Conservation (phyloP, 129 eudicot species). For the Sambucus nigra region DNA sequence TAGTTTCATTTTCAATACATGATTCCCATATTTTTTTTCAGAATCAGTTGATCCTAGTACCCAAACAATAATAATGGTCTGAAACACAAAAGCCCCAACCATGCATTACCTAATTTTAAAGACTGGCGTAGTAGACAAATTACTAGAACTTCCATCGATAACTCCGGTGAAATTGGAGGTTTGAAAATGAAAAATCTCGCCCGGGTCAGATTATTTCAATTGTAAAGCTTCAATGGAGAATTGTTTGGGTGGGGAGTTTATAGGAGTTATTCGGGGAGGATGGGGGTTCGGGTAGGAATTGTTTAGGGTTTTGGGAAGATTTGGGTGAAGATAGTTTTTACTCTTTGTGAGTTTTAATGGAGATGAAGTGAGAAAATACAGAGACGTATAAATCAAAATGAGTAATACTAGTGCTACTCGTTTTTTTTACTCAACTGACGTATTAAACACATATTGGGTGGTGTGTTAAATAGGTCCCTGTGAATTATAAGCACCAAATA, state of each 20-base stretch:
- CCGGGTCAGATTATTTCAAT: conserved; percentile 4
- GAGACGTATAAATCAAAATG: no score
- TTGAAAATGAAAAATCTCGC: background rate
- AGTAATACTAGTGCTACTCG: no score
- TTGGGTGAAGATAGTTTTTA: conserved; percentile 64
- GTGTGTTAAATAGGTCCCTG: no score
- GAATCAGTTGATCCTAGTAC: conserved; percentile 29
- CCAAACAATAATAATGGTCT: conserved; percentile 45
- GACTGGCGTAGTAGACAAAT: conserved; percentile 21
- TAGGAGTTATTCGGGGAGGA: conserved; percentile 12
- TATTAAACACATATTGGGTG: no score
- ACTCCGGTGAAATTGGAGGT: conserved; percentile 8
- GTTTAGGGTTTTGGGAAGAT: conserved; percentile 56
- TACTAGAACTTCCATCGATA: conserved; percentile 19
- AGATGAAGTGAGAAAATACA: no score
- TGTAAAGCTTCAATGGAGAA: conserved; percentile 4
- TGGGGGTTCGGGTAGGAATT: conserved; percentile 42
- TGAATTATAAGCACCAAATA: no score
- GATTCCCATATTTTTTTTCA: conserved; percentile 13
- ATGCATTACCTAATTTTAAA: conserved; percentile 40
- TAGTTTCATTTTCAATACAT: conserved; percentile 18
- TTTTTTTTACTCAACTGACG: no score
- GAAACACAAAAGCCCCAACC: conserved; percentile 58
- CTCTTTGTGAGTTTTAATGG: conserved; percentile 33
- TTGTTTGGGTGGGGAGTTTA: conserved; percentile 10